phyloP scores from a whole-genome alignment of 108 stramenopile genomes.

The Schizochytrium sp. region DNA sequence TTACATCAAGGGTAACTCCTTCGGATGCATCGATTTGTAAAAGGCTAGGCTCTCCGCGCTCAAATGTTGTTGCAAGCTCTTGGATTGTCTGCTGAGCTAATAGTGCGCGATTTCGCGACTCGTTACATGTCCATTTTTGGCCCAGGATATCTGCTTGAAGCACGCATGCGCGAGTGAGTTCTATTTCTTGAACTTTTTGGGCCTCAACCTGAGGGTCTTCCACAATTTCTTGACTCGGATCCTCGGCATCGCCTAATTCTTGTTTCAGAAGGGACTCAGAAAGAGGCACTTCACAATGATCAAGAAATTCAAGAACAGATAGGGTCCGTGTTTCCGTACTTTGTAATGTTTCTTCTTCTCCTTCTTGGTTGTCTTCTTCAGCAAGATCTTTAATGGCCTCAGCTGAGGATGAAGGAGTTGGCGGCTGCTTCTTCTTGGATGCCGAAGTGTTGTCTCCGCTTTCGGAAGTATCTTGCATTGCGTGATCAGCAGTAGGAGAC shows the following conservation, averaged over 20 bases:
- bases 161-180: slow-evolving; percentile 25
- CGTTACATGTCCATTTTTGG: slow-evolving; percentile 49
- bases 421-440: no score
- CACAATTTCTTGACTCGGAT: not conserved
- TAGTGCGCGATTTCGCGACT: slow-evolving; percentile 21
- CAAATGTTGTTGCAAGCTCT: not conserved
- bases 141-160: not conserved
- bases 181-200: not conserved
- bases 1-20: not conserved
- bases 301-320: not conserved
- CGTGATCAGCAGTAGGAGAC: no score
- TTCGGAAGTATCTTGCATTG: no score
- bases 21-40: not conserved
- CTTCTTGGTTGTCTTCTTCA: not conserved
- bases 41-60: not conserved
- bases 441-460: no score
- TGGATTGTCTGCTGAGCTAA: slow-evolving; percentile 22
- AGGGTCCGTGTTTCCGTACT: not conserved
- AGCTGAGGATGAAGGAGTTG: no score
- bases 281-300: not conserved
- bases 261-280: not conserved
- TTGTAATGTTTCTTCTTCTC: no score
- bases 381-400: no score
- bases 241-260: slow-evolving; percentile 6
- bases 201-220: slow-evolving; percentile 50